These are phyloP conservation scores for Microbotryum lychnidis-dioicae DNA, from an alignment of 1,284 basidiomycete species.

Conservation along the genomic window DNA sequence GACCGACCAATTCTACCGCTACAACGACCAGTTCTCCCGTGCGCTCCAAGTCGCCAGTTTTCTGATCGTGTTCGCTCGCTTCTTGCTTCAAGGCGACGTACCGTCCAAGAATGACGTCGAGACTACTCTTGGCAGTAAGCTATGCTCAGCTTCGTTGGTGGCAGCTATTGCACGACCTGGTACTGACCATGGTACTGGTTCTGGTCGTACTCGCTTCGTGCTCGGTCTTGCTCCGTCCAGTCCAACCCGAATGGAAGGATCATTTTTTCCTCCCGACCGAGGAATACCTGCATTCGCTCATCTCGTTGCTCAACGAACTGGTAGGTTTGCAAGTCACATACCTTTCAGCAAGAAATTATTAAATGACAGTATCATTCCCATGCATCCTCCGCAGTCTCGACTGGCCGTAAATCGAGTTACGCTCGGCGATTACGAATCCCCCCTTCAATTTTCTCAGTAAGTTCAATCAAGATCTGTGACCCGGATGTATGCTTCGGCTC, in stretches of 20 bases:
- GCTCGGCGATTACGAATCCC: conserved; percentile 68
- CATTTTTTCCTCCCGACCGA: conserved; percentile 59
- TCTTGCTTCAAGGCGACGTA: conserved; percentile 54
- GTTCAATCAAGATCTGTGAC: neutral
- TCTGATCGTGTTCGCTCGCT: conserved; percentile 57
- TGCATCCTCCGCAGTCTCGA: conserved; percentile 51
- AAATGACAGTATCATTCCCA: neutral
- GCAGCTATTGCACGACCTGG: no score
- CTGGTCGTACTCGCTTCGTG: conserved; percentile 7
- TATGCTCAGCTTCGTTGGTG: no score
- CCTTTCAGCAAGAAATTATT: neutral
- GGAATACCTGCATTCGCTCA: conserved; percentile 76
- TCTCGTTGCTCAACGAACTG: conserved; percentile 70
- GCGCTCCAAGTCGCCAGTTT: conserved; percentile 50
- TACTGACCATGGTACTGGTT: no score
- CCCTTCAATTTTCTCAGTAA: conserved; percentile 44
- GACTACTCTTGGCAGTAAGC: conserved; percentile 58
- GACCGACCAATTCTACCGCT: conserved; percentile 66
- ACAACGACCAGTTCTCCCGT: conserved; percentile 41
- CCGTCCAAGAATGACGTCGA: conserved; percentile 52
- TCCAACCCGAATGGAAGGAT: conserved; percentile 61
- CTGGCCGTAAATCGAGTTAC: conserved; percentile 75
- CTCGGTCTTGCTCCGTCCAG: conserved; percentile 41
- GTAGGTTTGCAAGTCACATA: conserved; percentile 43
- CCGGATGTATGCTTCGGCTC: neutral